phyloP scores from a whole-genome alignment of 257 asterid genomes.

The Penstemon newberryi region DNA sequence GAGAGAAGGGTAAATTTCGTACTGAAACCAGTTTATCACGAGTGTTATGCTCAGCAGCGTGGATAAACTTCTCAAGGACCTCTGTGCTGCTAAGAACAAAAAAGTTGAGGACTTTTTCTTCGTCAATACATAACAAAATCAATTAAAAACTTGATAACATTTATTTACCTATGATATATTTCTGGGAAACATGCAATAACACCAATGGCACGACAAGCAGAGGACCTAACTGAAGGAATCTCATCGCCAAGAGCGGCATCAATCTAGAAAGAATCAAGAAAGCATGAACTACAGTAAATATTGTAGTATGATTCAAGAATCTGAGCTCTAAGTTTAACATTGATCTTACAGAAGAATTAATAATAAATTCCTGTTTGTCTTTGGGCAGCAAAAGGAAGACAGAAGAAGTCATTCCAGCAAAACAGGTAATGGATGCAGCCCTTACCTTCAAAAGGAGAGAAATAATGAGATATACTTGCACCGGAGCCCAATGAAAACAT shows the following conservation, averaged over 20 bases:
- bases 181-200: conserved; percentile 82
- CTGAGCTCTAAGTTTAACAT: conserved; percentile 5
- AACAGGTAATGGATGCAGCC: conserved; percentile 93
- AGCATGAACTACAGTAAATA: conserved; percentile 2
- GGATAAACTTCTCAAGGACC: conserved; percentile 67
- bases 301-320: conserved; percentile 3
- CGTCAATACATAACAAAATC: conserved; percentile 11
- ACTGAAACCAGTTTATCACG: conserved; percentile 72
- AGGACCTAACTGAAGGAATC: conserved; percentile 83
- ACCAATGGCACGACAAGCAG: conserved; percentile 97
- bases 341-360: conserved; percentile 69
- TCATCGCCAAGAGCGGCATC: conserved; percentile 65
- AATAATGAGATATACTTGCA: conserved; percentile 27
- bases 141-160: conserved; percentile 21
- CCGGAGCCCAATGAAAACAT: background rate
- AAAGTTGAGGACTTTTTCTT: conserved; percentile 21
- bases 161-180: conserved; percentile 64
- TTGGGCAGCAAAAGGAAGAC: conserved; percentile 65
- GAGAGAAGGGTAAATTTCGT: conserved; percentile 31
- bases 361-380: conserved; percentile 67
- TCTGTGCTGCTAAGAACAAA: conserved; percentile 51
- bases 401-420: conserved; percentile 94
- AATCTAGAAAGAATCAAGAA: conserved; percentile 49
- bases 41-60: conserved; percentile 60
- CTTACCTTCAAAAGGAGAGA: conserved; percentile 66